Base-by-base conservation (phyloP, 257 asterid genomes). In the Capsicum baccatum region DNA sequence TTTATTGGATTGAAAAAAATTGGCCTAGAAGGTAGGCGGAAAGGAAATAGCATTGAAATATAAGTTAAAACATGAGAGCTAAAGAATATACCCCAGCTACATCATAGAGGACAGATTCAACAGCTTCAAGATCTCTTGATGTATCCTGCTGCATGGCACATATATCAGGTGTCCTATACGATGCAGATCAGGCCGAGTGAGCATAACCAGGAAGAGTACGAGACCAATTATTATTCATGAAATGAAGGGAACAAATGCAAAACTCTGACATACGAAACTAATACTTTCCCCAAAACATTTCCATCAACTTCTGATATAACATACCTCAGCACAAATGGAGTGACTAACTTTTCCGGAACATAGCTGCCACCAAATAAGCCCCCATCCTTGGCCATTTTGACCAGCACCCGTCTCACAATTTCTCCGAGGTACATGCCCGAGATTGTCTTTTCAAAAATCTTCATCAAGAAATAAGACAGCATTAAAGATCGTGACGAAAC, bases 371-470 rank as follows among this genome's bases (percentile, higher is more conserved):
- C 94, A 59, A 94, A 94, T 76, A 94, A 83, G 79, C 85, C 70
- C 37, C 88, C 91, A n/a, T 82, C 89, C 89, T 85, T 87, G 59
- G 92, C 94, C 98, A 94, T 89, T 86, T 85, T 89, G 58, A 87
- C 87, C 80, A 94, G 88, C 58, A 94, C 94, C 69, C 94, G 88
- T 86, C 98, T 89, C 15, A 88, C 96, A 82, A 94, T 94, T 79
- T 94, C 98, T 47, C 98, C 98, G 33, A 94, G 95, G 87, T 93
- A 94, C 97, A 94, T 92, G 8, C 98, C 98, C 42, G 98, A 93
- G 80, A 94, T 91, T 39, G 94, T 91, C 80, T 94, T 94, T 92
- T 94, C 98, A 79, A 91, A 94, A 84, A 91, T 92, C 97, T 94
- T 87, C 88, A 67, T 50, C 83, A 87, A 79, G 82, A 52, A 48